A percentile compares a stretch with the other conserved stretches of the same genome.
These are phyloP conservation scores for Galeopsis tetrahit DNA, from an alignment of 257 asterid genomes.

Conservation along the genomic window DNA sequence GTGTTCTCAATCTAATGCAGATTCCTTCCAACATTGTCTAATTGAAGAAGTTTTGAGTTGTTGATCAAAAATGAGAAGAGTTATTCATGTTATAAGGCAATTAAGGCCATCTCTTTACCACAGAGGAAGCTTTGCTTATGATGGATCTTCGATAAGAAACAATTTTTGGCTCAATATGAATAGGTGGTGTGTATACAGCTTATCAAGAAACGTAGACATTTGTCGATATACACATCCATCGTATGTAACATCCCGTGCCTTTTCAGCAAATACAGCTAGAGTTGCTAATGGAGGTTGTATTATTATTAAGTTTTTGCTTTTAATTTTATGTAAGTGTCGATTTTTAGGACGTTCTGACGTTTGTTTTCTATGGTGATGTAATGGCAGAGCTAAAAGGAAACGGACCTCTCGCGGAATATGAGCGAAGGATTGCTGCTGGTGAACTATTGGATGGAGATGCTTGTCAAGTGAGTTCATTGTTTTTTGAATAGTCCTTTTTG, in stretches of 20 bases:
- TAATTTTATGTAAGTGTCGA: neutral
- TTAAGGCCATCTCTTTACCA: constrained; percentile 37
- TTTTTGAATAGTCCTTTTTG: neutral
- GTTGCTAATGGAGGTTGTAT: constrained; percentile 50
- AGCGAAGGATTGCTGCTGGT: constrained; percentile 67
- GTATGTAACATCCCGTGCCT: constrained; percentile 38
- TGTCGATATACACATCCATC: constrained; percentile 41
- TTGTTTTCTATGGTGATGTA: neutral
- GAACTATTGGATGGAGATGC: constrained; percentile 74
- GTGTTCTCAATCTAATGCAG: constrained; percentile 25
- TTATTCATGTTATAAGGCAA: constrained; percentile 46
- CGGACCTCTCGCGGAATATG: constrained; percentile 76
- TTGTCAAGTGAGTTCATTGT: constrained; percentile 51
- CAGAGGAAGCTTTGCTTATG: constrained; percentile 32
- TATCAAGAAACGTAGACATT: constrained; percentile 39
- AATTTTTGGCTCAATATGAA: constrained; percentile 30
- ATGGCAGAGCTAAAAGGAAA: constrained; percentile 44
- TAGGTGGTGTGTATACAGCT: constrained; percentile 29
- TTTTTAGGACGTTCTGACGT: neutral
- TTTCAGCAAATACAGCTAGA: constrained; percentile 43
- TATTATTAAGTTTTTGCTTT: constrained; percentile 4
- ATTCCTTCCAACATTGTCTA: constrained; percentile 30
- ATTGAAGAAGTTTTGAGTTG: constrained; percentile 28
- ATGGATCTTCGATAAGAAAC: constrained; percentile 36
- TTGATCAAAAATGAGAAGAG: constrained; percentile 46